Evolutionary conservation across 441 rosid genomes (phyloP), one percentile per base, ranked within the genome.

Genomic region (Gossypium gossypioides): DNA sequence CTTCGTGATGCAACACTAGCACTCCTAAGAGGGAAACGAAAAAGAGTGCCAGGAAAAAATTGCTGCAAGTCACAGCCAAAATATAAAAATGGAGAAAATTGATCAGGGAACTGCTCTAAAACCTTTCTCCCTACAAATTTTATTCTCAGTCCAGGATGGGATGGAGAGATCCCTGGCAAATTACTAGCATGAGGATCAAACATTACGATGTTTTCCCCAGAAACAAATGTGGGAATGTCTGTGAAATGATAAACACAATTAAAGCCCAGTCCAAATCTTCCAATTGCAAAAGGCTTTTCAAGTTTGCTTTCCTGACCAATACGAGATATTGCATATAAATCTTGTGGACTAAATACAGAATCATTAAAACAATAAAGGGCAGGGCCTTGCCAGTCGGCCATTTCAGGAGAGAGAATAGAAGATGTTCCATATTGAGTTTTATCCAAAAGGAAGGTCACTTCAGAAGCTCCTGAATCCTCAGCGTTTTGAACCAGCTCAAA

Each of bases 311-410:
- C 99, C 84, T 95, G 99, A 82, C 99, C 99, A 80, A 95, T 95
- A 44, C 99, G 96, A 18, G 99, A 95, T 78, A 95, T 92, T 37
- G 99, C 96, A 87, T 88, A 95, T 77, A 95, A 91, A 87, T 95
- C 99, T 81, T 95, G 97, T 67, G 95, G 84, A 76, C 91, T 95
- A 81, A 95, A 95, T 80, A 95, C 90, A 46, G 99, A 91, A 78
- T 95, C 86, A 86, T 92, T 95, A 85, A 86, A 95, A 84, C 99
- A 92, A 82, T 91, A 95, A 71, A 95, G 79, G 18, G 99, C 99
- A 81, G 99, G 97, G 77, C 99, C 99, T 81, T 95, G 99, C 99
- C 97, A 95, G 74, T 95, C 97, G 19, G 90, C 98, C 99, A 95
- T 95, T 82, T 91, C 97, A 68, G 99, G 99, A 77, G 98, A 95